phyloP scores from a whole-genome alignment of 1,284 basidiomycete genomes.

The Leccinum pachyderme region DNA sequence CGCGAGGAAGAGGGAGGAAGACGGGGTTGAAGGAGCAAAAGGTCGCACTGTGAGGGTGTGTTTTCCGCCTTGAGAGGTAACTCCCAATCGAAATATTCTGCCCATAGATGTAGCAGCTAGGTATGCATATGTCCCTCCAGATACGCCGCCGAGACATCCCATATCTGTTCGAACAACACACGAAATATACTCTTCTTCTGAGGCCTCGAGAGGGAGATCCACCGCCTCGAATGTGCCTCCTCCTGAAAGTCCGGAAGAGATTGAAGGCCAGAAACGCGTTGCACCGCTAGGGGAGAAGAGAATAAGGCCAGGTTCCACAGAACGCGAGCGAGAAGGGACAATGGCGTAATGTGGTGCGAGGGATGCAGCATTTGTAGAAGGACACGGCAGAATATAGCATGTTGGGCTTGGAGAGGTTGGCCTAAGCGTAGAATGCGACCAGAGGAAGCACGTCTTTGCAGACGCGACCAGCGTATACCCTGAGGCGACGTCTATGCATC shows the following conservation, averaged over 20 bases:
- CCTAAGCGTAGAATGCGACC: conserved; percentile 65
- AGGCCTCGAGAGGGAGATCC: conserved; percentile 45
- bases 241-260: conserved; percentile 78
- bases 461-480: conserved; percentile 75
- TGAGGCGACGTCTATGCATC: conserved; percentile 66
- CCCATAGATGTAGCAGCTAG: conserved; percentile 67
- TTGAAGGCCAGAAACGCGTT: conserved; percentile 77
- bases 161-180: conserved; percentile 65
- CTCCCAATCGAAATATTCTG: conserved; percentile 58
- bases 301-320: conserved; percentile 70
- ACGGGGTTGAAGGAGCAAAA: conserved; percentile 56
- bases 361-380: conserved; percentile 45
- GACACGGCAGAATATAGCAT: conserved; percentile 79
- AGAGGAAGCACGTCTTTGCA: conserved; percentile 72
- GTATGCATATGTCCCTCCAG: conserved; percentile 35
- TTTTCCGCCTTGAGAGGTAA: conserved; percentile 67
- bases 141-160: conserved; percentile 27
- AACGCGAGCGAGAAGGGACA: conserved; percentile 61
- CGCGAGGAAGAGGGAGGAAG: conserved; percentile 49
- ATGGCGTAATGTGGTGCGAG: conserved; percentile 59
- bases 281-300: conserved; percentile 63
- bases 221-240: conserved; percentile 62
- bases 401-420: conserved; percentile 48
- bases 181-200: conserved; percentile 58
- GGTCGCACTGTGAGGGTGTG: conserved; percentile 53